Evolutionary conservation across 2,329 filamentous ascomycete genomes (phyloP), one percentile per base, ranked within the genome.

Genomic region (Penicillium concentricum): DNA sequence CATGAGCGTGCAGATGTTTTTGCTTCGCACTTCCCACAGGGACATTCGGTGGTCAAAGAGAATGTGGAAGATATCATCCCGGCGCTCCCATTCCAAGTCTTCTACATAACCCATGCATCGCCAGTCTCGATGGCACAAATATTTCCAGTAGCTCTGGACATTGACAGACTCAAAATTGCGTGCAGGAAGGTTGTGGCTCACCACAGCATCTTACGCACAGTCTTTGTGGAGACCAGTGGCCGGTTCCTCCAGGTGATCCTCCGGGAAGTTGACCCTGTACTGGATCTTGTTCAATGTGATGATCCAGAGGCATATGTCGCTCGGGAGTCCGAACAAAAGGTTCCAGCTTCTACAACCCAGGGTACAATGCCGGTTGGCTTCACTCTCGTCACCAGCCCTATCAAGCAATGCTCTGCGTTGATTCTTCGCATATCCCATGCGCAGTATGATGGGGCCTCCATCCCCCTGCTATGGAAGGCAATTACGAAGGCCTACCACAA

Each of bases 201-300:
- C 26, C 28, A 60, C 18, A 60, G 54, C 32, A 60, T 60, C 26
- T 28, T 61, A 13, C 57, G 57, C 6, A 57, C 57, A 9, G 34
- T 58, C 18, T 61, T 61, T 46, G 20, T 53, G 2, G 6, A 30
- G 1, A 13, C 28, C 15, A 32, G 48, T 24, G 45, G 38, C 22
- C 37, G 41, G 1, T n/a, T 58, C 13, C 41, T 56, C 44, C 57
- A 58, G 22, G 55, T 58, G 5, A 42, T 62, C 18, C 48, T 60
- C 4, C 39, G 41, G 9, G 30, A 56, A 2, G 37, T 45, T 16
- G 35, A 56, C 2, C 51, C 54, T 2, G 4, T 37, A 1, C 35
- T 62, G 13, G n/a, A 51, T n/a, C 13, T 46, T n/a, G 35, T 58
- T 16, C 16, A 56, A 20, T 54, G 32, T 42, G 55, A 58, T 5